phyloP scores from a whole-genome alignment of 2,329 filamentous ascomycete species.

The Tetracladium maxilliforme region DNA sequence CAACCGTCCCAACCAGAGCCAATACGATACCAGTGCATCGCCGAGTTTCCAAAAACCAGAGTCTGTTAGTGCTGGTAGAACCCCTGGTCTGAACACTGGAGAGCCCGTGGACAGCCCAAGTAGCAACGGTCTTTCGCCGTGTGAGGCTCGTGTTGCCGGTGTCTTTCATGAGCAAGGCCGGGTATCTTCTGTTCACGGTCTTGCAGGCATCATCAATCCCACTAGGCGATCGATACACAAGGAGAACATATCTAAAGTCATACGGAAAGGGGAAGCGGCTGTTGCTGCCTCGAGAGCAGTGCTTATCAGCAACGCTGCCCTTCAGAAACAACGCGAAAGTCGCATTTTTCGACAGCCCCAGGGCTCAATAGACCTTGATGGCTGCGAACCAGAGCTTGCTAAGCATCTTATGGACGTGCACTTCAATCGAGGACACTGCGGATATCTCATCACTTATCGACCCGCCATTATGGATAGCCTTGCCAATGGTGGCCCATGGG shows the following conservation, averaged over 20 bases:
- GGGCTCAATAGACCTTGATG: constrained; percentile 18
- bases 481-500: constrained; percentile 17
- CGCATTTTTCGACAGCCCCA: constrained; percentile 15
- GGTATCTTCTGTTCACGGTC: constrained; percentile 17
- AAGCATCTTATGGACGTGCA: constrained; percentile 21
- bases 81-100: neutral
- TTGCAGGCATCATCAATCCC: constrained; percentile 19
- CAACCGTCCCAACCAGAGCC: constrained; percentile 4
- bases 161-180: constrained; percentile 18
- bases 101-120: neutral
- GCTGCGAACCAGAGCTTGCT: constrained; percentile 16
- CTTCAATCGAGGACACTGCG: constrained; percentile 20
- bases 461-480: constrained; percentile 23
- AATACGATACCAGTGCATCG: constrained; percentile 1
- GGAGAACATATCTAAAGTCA: constrained; percentile 10
- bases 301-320: constrained; percentile 19
- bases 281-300: constrained; percentile 15
- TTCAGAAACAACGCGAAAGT: constrained; percentile 16
- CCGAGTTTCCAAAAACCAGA: neutral
- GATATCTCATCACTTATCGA: constrained; percentile 21
- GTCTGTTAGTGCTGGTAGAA: neutral
- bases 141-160: constrained; percentile 18
- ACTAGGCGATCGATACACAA: constrained; percentile 12
- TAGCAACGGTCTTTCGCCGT: constrained; percentile 12
- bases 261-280: constrained; percentile 11